Evolutionary conservation across 345 rosid genomes (phyloP).

Genomic region (Gossypium ekmanianum): DNA sequence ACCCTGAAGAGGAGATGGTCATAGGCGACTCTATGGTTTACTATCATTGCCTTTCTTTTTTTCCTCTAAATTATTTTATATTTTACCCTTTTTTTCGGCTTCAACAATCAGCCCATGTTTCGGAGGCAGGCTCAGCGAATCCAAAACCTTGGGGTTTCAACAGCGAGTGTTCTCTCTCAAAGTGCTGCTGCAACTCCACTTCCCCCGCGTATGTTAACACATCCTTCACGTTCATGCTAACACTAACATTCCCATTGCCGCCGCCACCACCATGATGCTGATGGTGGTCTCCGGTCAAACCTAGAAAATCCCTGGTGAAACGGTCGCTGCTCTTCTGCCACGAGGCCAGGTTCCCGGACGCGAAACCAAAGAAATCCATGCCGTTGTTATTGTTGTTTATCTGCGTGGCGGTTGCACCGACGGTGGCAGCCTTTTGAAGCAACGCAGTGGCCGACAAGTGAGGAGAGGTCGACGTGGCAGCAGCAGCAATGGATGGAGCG

Average conservation of each 20-base stretch:
- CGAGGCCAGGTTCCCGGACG: constrained; percentile 35
- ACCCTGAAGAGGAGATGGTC: background rate
- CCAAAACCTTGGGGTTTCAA: constrained; percentile 50
- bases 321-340: constrained; percentile 60
- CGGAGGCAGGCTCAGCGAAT: constrained; percentile 39
- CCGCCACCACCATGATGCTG: background rate
- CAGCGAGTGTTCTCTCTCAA: constrained; percentile 39
- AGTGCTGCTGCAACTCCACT: constrained; percentile 46
- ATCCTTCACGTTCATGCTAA: constrained; percentile 40
- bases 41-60: background rate
- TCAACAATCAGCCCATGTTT: constrained; percentile 37
- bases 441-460: constrained; percentile 88
- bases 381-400: constrained; percentile 7
- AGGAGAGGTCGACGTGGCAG: constrained; percentile 30
- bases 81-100: constrained; percentile 7
- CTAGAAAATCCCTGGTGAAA: constrained; percentile 80
- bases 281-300: constrained; percentile 42
- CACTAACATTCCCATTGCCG: constrained; percentile 28
- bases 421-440: constrained; percentile 78
- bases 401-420: constrained; percentile 34
- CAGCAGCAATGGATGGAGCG: constrained; percentile 15
- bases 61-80: background rate
- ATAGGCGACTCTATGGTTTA: background rate
- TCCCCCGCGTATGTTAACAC: constrained; percentile 48
- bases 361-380: constrained; percentile 32